Conservation (phyloP, 2,329 filamentous ascomycete genomes). For the Fusarium euwallaceae region DNA sequence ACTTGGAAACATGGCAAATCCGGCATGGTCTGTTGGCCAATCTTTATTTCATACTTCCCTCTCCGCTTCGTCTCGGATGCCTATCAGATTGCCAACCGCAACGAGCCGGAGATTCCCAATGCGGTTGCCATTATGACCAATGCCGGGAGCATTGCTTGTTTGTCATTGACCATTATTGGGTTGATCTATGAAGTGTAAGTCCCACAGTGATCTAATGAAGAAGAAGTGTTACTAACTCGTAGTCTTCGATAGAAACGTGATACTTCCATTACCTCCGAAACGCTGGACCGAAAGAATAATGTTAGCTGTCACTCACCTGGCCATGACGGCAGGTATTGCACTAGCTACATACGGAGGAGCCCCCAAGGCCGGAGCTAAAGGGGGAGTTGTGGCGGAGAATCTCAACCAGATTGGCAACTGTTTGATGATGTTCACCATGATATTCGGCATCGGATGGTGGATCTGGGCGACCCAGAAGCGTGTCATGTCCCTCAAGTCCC, state of each 20-base stretch:
- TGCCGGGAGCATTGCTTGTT: slow-evolving; percentile 45
- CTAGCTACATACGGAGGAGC: slow-evolving; percentile 24
- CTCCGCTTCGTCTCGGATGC: slow-evolving; percentile 43
- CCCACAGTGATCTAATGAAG: too few relatives aligned
- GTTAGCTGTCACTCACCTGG: slow-evolving; percentile 13
- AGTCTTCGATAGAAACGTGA: background rate
- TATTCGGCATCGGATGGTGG: background rate
- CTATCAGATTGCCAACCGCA: slow-evolving; percentile 40
- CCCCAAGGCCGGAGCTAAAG: background rate
- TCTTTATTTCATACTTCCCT: slow-evolving; percentile 42
- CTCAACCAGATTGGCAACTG: background rate
- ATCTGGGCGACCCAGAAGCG: slow-evolving; percentile 2
- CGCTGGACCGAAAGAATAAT: slow-evolving; percentile 16
- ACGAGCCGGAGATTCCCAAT: slow-evolving; percentile 39
- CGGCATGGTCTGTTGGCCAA: slow-evolving; percentile 50
- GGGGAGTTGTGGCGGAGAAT: background rate
- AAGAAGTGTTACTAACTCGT: background rate
- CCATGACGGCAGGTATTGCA: slow-evolving; percentile 23
- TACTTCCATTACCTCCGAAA: slow-evolving; percentile 14
- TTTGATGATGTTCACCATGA: background rate
- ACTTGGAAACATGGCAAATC: slow-evolving; percentile 48
- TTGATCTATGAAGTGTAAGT: slow-evolving; percentile 47
- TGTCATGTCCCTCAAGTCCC: background rate
- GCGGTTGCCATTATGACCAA: slow-evolving; percentile 45
- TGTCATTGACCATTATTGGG: slow-evolving; percentile 44